Base-by-base conservation (phyloP, 352 stramenopile genomes). In the Thalassiosira hispida region DNA sequence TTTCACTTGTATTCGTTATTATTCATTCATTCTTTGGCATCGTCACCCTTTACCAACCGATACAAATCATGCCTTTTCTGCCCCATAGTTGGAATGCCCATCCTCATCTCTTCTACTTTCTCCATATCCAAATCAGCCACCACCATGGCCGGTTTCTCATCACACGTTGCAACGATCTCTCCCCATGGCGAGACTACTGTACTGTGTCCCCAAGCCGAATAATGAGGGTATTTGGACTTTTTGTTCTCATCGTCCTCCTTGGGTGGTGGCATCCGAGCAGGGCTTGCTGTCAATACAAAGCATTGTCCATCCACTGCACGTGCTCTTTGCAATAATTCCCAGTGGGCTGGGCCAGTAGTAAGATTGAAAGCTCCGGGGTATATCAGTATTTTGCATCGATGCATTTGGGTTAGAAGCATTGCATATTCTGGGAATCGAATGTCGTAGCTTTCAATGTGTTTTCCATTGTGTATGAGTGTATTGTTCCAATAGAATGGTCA, bases 201-300 rank as follows among this genome's bases (percentile, higher is more conserved):
- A 29, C 95, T 99, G 92, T 99, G 97, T 27, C 98, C 98, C 97
- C 97, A 99, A 1, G 97, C 97, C 77, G 99, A 97, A 90, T 99
- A 99, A 47, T 96, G 94, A 8, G 95, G 94, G 79, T 98, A 93
- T 29, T 88, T 87, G 11, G 46, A 61, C 8, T 42, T 72, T 23
- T 53, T 53, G 8, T 27, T 25, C 4, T 65, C 35, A 9, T 68
- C 71, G 14, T 71, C 49, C n/a, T 80, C 65, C 1, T 59, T 62
- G 14, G 62, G 60, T n/a, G 52, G 38, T 90, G 93, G 92, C 16
- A 95, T 96, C 70, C 98, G 91, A 11, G 98, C 97, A 35, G 97
- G 98, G 66, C 96, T 99, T 2, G 95, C 96, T 8, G 95, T 96
- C 2, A 98, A 90, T 14, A 99, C 97, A 86, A 96, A 99, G 42